These are phyloP conservation scores for Endotrypanum monterogeii DNA, from an alignment of 208 protist genomes.

Conservation along the genomic window DNA sequence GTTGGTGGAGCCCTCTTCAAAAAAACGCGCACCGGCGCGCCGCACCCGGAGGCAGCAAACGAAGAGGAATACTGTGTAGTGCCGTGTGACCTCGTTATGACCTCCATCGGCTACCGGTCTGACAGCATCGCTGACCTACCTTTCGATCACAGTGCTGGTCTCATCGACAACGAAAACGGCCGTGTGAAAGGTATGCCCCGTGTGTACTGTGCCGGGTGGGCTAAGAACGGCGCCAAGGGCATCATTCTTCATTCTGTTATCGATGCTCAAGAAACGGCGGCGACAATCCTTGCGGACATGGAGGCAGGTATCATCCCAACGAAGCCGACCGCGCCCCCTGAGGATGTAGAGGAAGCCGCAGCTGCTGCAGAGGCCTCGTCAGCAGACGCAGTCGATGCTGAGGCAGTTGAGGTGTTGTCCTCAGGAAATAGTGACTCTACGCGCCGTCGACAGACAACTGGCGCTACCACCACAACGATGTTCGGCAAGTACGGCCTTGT, in stretches of 20 bases:
- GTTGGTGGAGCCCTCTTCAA: slow-evolving; percentile 82
- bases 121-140: slow-evolving; percentile 64
- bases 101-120: slow-evolving; percentile 78
- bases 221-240: slow-evolving; percentile 90
- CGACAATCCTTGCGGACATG: slow-evolving; percentile 66
- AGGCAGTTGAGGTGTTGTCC: not conserved
- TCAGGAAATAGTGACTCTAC: not conserved
- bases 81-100: slow-evolving; percentile 88
- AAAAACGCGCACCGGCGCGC: not conserved
- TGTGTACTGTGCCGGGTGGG: slow-evolving; percentile 93
- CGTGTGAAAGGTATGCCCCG: slow-evolving; percentile 72
- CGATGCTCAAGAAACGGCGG: slow-evolving; percentile 80
- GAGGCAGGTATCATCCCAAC: slow-evolving; percentile 46
- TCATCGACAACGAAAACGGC: slow-evolving; percentile 71
- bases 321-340: slow-evolving; percentile 13
- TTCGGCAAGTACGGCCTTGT: slow-evolving; percentile 87
- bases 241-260: slow-evolving; percentile 85
- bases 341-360: slow-evolving; percentile 14
- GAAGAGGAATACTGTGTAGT: slow-evolving; percentile 51
- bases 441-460: not conserved
- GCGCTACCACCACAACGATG: slow-evolving; percentile 35
- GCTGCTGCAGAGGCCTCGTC: not conserved
- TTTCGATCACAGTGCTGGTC: slow-evolving; percentile 66
- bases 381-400: not conserved
- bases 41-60: not conserved